Conservation (phyloP, 1,139 yeast species). For the Yamadazyma epiphylla region DNA sequence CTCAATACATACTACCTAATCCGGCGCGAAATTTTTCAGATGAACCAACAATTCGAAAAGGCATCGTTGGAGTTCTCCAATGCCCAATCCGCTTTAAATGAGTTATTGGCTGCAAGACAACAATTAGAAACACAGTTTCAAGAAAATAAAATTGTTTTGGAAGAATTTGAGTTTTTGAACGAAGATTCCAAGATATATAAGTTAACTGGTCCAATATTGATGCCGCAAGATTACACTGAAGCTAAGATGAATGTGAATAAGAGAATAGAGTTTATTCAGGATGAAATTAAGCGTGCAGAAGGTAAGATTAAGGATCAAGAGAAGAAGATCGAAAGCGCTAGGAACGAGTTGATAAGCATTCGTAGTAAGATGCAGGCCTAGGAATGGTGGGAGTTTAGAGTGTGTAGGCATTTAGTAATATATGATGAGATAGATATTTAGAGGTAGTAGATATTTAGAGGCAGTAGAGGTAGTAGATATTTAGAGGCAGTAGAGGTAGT, state of each 20-base stretch:
- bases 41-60: conserved; percentile 34
- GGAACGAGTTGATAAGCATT: conserved; percentile 45
- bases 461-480: no score
- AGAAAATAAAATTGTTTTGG: conserved; percentile 87
- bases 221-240: conserved; percentile 83
- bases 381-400: no score
- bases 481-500: no score
- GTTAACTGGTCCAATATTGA: conserved; percentile 84
- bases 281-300: conserved; percentile 72
- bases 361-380: conserved; percentile 24
- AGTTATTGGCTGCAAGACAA: conserved; percentile 58
- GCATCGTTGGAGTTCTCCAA: conserved; percentile 36
- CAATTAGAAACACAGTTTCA: conserved; percentile 76
- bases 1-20: no score
- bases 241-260: conserved; percentile 81
- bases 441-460: no score
- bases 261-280: conserved; percentile 80
- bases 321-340: conserved; percentile 42
- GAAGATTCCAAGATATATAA: conserved; percentile 73
- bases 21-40: no score
- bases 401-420: no score
- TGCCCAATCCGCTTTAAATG: conserved; percentile 36
- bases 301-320: conserved; percentile 52
- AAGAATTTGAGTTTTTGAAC: conserved; percentile 64
- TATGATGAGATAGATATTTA: no score